Percentiles rank a stretch among this genome's conserved stretches.
These are phyloP conservation scores for Spongospora subterranea DNA, from an alignment of 208 protist genomes.

Conservation along the genomic window DNA sequence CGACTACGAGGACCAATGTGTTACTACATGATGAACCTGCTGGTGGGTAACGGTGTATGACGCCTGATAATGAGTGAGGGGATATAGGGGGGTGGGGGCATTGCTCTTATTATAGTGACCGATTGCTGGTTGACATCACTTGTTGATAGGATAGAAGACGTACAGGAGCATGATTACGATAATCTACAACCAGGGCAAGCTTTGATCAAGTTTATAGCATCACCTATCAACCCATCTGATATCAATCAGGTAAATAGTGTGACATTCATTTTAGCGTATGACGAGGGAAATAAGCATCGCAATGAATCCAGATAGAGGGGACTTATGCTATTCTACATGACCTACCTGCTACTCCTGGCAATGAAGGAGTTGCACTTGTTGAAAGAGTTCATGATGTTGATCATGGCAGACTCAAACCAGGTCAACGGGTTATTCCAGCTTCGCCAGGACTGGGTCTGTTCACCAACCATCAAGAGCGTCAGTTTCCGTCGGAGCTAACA, in stretches of 20 bases:
- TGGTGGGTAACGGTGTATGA: too few relatives aligned
- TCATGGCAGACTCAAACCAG: slow-evolving; percentile 68
- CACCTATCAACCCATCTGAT: slow-evolving; percentile 93
- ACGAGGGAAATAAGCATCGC: neutral
- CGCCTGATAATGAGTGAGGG: too few relatives aligned
- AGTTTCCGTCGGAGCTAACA: too few relatives aligned
- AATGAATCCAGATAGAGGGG: slow-evolving; percentile 75
- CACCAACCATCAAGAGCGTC: neutral
- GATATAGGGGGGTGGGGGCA: too few relatives aligned
- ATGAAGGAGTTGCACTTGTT: slow-evolving; percentile 47
- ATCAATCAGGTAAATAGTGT: slow-evolving; percentile 85
- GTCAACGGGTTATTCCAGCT: slow-evolving; percentile 90
- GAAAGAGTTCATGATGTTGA: neutral
- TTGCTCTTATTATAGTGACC: too few relatives aligned
- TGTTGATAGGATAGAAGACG: too few relatives aligned
- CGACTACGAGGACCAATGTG: too few relatives aligned
- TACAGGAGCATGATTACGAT: too few relatives aligned
- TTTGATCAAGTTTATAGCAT: slow-evolving; percentile 91
- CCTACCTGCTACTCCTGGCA: slow-evolving; percentile 12
- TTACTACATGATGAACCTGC: too few relatives aligned
- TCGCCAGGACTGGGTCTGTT: slow-evolving; percentile 75
- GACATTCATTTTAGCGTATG: too few relatives aligned
- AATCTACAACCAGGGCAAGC: too few relatives aligned
- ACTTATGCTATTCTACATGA: slow-evolving; percentile 66
- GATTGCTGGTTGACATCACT: too few relatives aligned